Evolutionary conservation across 192 early-diverging fungal genomes (phyloP).

Genomic region (Coemansia sp.): DNA sequence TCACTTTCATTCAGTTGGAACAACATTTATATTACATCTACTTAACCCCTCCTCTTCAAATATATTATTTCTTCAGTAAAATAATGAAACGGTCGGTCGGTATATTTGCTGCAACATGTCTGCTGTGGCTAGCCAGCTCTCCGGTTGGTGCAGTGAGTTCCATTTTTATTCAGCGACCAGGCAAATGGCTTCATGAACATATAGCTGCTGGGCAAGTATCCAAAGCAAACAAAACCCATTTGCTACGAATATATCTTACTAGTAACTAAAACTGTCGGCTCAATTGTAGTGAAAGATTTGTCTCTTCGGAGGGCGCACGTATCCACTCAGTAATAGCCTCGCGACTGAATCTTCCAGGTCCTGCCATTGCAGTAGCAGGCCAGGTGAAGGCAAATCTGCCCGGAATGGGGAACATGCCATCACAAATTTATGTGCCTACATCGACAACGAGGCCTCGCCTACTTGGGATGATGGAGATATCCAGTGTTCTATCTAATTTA

Average conservation of each 20-base stretch:
- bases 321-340: neutral
- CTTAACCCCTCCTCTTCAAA: neutral
- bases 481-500: neutral
- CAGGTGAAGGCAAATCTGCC: neutral
- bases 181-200: constrained; percentile 3
- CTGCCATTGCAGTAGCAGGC: neutral
- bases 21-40: neutral
- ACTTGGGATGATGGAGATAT: neutral
- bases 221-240: neutral
- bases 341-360: neutral
- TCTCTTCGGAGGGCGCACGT: neutral
- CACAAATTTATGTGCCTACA: neutral
- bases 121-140: neutral
- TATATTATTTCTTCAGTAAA: neutral
- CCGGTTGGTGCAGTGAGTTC: neutral
- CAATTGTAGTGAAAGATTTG: neutral
- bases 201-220: neutral
- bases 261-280: neutral
- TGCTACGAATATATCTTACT: neutral
- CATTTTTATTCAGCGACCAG: neutral
- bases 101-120: neutral
- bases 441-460: neutral
- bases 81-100: neutral
- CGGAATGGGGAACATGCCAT: neutral
- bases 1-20: no score